These are phyloP conservation scores for Actinomortierella ambigua DNA, from an alignment of 371 early-diverging fungal genomes.

Conservation along the genomic window DNA sequence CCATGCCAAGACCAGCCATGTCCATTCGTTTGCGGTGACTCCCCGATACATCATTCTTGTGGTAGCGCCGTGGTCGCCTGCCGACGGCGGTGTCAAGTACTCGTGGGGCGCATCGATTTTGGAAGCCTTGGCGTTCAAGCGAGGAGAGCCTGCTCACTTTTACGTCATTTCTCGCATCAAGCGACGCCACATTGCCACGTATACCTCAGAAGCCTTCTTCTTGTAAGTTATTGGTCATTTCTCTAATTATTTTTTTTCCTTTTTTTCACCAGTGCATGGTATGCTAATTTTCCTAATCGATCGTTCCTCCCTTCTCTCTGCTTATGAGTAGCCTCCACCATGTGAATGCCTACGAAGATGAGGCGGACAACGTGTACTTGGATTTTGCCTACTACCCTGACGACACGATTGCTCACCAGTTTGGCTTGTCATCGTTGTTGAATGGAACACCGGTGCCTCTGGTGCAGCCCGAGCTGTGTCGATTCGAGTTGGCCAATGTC, in stretches of 20 bases:
- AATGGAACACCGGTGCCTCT: slow-evolving; percentile 48
- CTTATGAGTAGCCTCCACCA: slow-evolving; percentile 62
- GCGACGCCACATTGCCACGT: slow-evolving; percentile 68
- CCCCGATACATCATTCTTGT: slow-evolving; percentile 72
- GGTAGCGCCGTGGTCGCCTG: slow-evolving; percentile 24
- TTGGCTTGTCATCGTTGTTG: slow-evolving; percentile 62
- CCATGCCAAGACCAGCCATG: slow-evolving; percentile 65
- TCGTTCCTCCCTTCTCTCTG: background rate
- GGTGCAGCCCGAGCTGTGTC: slow-evolving; percentile 59
- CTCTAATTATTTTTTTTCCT: background rate
- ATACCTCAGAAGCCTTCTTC: slow-evolving; percentile 64
- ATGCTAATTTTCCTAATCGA: no score
- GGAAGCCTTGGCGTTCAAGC: slow-evolving; percentile 68
- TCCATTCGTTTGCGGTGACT: slow-evolving; percentile 78
- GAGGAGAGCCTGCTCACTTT: slow-evolving; percentile 61
- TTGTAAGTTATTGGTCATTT: slow-evolving; percentile 43
- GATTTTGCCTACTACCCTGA: slow-evolving; percentile 71
- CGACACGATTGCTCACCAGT: slow-evolving; percentile 61
- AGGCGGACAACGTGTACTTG: slow-evolving; percentile 62
- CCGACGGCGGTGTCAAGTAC: slow-evolving; percentile 66
- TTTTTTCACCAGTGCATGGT: slow-evolving; percentile 1
- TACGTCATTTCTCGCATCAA: slow-evolving; percentile 74
- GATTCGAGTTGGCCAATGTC: slow-evolving; percentile 61
- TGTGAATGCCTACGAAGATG: slow-evolving; percentile 77
- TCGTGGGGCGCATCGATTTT: slow-evolving; percentile 74